Base-by-base conservation (phyloP, 2,329 filamentous ascomycete species). In the Knoxdaviesia proteae region DNA sequence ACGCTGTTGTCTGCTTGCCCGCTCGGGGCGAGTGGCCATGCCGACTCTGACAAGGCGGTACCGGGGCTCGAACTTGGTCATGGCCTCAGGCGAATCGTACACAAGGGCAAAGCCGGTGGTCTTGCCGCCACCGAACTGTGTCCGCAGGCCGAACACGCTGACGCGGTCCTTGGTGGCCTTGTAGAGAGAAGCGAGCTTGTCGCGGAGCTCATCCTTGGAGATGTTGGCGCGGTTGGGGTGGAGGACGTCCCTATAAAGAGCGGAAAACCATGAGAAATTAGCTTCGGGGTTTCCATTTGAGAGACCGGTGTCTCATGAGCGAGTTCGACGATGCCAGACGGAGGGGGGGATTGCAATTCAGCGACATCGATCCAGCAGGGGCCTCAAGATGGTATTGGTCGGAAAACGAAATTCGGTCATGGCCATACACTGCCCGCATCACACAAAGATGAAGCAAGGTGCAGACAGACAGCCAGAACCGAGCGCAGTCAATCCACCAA, bases 1-100 rank as follows among this genome's bases (percentile, higher is more conserved):
- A 94, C 90, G 87, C 71, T 98, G 90, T 73, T 98, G 90, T 78
- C 90, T 83, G 73, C 78, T 84, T 58, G 90, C 77, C 74, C 87
- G 88, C 82, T 98, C 90, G 65, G 84, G 74, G 84, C 96, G 96
- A 65, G 67, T 74, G 60, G 84, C 88, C 57, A 84, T 73, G 62
- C 88, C 90, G 62, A 94, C 84, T 56, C 90, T 79, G 65, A 98
- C 77, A 57, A 94, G 78, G 68, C 90, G 80, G 81, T 94, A 94
- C 69, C 81, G 80, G 58, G 90, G 90, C 79, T 98, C 90, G 68
- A 96, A 98, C 72, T 96, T 96, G 84, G 94, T 94, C 80, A 98
- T 80, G 59, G 87, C 84, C 76, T 98, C 90, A 62, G 77, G 71
- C 54, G 84, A 93, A 70, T 98, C 90, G 78, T 98, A 98, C 72